phyloP scores from a whole-genome alignment of 208 protist species.

The Jaenimonas drosophilae region DNA sequence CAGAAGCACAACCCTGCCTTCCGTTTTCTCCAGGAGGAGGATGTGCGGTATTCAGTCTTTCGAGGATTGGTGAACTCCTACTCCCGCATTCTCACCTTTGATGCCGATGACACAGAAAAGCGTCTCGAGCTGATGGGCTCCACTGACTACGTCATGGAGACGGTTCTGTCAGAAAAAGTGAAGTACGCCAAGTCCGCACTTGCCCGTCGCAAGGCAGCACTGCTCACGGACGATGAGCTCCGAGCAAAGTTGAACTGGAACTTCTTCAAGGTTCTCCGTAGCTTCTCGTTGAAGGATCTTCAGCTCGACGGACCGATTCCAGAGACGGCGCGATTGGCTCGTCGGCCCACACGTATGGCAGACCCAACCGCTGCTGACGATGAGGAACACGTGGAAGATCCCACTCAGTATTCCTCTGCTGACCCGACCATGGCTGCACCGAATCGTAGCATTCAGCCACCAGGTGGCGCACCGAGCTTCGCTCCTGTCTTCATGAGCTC shows the following conservation, averaged over 20 bases:
- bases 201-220: constrained; percentile 62
- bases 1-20: constrained; percentile 61
- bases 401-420: not conserved
- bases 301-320: constrained; percentile 65
- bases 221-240: constrained; percentile 81
- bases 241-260: constrained; percentile 74
- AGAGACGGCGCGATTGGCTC: constrained; percentile 26
- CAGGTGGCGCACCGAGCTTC: constrained; percentile 12
- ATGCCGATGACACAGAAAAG: constrained; percentile 63
- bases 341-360: not conserved
- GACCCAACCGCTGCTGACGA: not conserved
- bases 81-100: constrained; percentile 45
- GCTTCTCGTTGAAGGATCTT: constrained; percentile 58
- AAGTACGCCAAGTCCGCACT: constrained; percentile 66
- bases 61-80: constrained; percentile 73
- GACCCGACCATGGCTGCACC: not conserved
- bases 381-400: not conserved
- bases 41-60: constrained; percentile 67
- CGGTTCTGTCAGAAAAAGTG: constrained; percentile 57
- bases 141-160: constrained; percentile 37
- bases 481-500: constrained; percentile 64
- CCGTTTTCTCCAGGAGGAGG: constrained; percentile 60
- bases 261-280: constrained; percentile 63
- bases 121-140: constrained; percentile 48
- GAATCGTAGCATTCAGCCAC: not conserved